phyloP scores from a whole-genome alignment of 2,329 filamentous ascomycete species.

The Setomelanomma holmii region DNA sequence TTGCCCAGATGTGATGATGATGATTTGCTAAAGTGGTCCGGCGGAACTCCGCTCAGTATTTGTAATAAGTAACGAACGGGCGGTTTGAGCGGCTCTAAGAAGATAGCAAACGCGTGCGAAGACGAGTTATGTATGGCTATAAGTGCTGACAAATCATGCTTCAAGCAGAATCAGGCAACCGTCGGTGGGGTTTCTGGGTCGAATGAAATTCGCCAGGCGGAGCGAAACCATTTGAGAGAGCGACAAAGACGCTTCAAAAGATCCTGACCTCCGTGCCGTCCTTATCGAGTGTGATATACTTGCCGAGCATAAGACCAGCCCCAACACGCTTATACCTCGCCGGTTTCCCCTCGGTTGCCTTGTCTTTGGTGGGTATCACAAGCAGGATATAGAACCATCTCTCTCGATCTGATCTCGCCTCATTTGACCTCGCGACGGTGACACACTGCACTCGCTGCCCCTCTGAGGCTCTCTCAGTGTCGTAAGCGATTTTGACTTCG shows the following conservation, averaged over 20 bases:
- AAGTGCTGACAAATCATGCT: too few species aligned
- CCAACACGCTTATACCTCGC: slow-evolving; percentile 18
- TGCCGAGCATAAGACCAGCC: slow-evolving; percentile 23
- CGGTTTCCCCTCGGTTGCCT: not conserved
- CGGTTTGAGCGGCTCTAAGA: too few species aligned
- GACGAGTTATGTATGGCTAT: too few species aligned
- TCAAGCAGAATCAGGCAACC: too few species aligned
- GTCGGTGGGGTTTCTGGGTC: too few species aligned
- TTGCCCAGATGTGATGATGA: too few species aligned
- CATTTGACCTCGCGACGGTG: slow-evolving; percentile 13
- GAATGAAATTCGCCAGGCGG: too few species aligned
- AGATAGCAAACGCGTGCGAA: too few species aligned
- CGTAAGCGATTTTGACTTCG: slow-evolving; percentile 17
- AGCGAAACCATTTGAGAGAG: not conserved
- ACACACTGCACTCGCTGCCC: slow-evolving; percentile 17
- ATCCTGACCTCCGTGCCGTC: slow-evolving; percentile 10
- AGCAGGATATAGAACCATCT: slow-evolving; percentile 19
- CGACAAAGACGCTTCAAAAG: slow-evolving; percentile 2
- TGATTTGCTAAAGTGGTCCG: too few species aligned
- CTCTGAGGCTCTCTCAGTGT: slow-evolving; percentile 12
- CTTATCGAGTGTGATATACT: slow-evolving; percentile 14
- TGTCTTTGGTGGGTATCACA: slow-evolving; percentile 5
- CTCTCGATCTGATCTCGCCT: slow-evolving; percentile 1
- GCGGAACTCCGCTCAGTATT: too few species aligned
- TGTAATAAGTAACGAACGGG: too few species aligned